These are phyloP conservation scores for Trichosporon coremiiforme DNA, from an alignment of 1,284 basidiomycete genomes.

Conservation along the genomic window DNA sequence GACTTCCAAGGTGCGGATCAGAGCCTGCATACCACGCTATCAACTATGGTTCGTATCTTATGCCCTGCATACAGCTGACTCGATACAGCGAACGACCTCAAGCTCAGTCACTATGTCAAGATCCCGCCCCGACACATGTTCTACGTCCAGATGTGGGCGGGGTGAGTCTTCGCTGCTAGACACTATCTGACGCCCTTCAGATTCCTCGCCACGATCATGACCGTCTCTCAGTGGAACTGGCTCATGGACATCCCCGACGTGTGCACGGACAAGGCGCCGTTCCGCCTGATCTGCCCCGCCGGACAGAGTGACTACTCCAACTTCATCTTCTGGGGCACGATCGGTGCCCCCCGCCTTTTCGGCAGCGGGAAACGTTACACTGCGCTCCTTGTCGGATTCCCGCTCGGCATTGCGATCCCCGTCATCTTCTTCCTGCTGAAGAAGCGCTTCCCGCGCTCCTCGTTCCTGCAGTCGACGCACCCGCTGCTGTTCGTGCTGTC, in stretches of 20 bases:
- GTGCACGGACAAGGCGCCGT: constrained; percentile 29
- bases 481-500: constrained; percentile 27
- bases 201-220: constrained; percentile 24
- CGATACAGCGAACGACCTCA: constrained; percentile 27
- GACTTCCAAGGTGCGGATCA: constrained; percentile 21
- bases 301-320: constrained; percentile 40
- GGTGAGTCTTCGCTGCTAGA: neutral
- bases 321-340: constrained; percentile 72
- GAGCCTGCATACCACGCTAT: constrained; percentile 31
- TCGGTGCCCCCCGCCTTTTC: constrained; percentile 74
- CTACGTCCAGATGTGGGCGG: constrained; percentile 66
- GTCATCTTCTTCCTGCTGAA: constrained; percentile 51
- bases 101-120: constrained; percentile 31
- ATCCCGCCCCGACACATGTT: constrained; percentile 58
- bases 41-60: constrained; percentile 18
- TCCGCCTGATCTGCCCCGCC: constrained; percentile 36
- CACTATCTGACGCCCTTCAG: neutral
- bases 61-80: too few species aligned
- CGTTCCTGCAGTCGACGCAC: constrained; percentile 27
- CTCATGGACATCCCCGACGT: constrained; percentile 28
- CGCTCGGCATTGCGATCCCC: constrained; percentile 64
- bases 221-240: constrained; percentile 30
- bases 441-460: constrained; percentile 23
- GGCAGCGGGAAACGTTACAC: constrained; percentile 65
- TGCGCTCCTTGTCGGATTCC: constrained; percentile 67